A percentile compares a stretch with the other conserved stretches of the same genome.
phyloP scores from a whole-genome alignment of 176 grass and related monocot genomes.

The Bromus sterilis region DNA sequence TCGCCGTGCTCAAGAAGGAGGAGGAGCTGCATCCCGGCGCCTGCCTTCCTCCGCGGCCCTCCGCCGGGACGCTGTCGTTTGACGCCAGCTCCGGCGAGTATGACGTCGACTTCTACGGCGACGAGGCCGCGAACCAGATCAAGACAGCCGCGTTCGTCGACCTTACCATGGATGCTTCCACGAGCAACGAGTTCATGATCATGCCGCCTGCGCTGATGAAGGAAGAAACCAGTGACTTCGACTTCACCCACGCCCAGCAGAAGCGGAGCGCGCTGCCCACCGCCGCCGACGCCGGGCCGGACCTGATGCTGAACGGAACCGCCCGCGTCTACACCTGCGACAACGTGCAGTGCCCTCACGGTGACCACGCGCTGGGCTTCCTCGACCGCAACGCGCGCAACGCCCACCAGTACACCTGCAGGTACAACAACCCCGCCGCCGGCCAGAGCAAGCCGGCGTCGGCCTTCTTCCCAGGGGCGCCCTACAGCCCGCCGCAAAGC shows the following conservation, averaged over 20 bases:
- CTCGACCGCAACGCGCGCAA: conserved; percentile 48
- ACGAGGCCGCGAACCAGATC: conserved; percentile 1
- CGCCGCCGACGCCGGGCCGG: not conserved
- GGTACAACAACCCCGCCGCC: conserved; percentile 18
- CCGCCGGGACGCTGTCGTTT: conserved; percentile 27
- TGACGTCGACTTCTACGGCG: conserved; percentile 44
- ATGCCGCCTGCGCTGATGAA: conserved; percentile 39
- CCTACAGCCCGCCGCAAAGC: not conserved
- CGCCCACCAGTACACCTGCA: conserved; percentile 50
- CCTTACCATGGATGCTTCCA: conserved; percentile 19
- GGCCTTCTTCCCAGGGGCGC: conserved; percentile 21
- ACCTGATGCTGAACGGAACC: conserved; percentile 24
- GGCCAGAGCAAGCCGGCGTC: conserved; percentile 35
- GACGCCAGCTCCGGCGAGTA: conserved; percentile 50
- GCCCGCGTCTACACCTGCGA: conserved; percentile 51
- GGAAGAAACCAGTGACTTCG: conserved; percentile 35
- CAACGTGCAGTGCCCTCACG: conserved; percentile 45
- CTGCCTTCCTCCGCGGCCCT: not conserved
- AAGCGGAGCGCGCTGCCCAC: conserved; percentile 31
- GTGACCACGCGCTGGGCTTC: conserved; percentile 45
- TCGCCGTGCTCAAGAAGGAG: conserved; percentile 70
- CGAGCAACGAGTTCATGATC: conserved; percentile 8
- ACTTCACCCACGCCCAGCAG: conserved; percentile 38
- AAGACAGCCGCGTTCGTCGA: not conserved
- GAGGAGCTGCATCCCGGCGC: conserved; percentile 66